Evolutionary conservation across 2,329 filamentous ascomycete genomes (phyloP), one percentile per base, ranked within the genome.

Genomic region (Boeremia lycopersici): DNA sequence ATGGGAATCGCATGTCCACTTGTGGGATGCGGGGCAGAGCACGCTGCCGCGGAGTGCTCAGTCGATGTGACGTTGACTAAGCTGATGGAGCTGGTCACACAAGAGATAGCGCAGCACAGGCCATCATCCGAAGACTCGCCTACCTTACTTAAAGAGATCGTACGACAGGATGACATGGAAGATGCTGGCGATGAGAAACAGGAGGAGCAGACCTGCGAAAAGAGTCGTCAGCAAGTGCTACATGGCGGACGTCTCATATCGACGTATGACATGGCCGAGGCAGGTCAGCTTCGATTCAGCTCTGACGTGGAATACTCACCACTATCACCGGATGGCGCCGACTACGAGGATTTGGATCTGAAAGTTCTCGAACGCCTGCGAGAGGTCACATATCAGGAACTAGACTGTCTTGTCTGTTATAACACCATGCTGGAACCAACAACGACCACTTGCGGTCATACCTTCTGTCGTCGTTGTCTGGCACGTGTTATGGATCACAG

Each of bases 401-500:
- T 96, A 68, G 91, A 96, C 67, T 97, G 93, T 63, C 90, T 95
- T 65, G 86, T 96, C 54, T 96, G 93, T 75, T 96, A 93, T 72
- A 84, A 86, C 35, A 75, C 96, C 19, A 89, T 93, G 71, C 78
- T 91, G 56, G 89, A 96, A 57, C 91, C 93, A 0, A 79, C 93
- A 46, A 96, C 92, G 0, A 96, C 91, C 0, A 82, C 85, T 1
- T 97, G 93, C 66, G 93, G 93, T 1, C 93, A 97, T 72, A 96
- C 91, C 0, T 93, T 95, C 67, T 97, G 93, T 72, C 86, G 89
- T 17, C 83, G 84, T 55, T 97, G 93, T 71, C 79, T 96, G 19
- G 84, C 87, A 51, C 85, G 89, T 40, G 86, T 90, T 6, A 79
- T 96, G 55, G 89, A 93, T 65, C 89, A 95, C 69, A 89, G 89